Evolutionary conservation across 139 green algal genomes (phyloP).

Genomic region (Pseudopediastrum boryanum): DNA sequence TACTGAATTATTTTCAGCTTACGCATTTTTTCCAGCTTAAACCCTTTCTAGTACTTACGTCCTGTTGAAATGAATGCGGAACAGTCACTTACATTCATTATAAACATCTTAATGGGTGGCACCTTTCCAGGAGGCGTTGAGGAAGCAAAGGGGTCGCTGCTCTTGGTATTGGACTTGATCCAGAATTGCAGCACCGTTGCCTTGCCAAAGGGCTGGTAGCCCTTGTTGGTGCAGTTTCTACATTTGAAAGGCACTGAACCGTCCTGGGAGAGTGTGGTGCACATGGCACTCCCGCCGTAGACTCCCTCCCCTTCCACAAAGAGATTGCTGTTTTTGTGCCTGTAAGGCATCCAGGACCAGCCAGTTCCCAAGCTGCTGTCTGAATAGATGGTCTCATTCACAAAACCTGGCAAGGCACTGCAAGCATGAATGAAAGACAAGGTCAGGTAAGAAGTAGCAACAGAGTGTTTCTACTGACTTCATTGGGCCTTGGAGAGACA

Average conservation of each 20-base stretch:
- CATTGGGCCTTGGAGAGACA: no score
- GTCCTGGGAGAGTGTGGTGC: conserved; percentile 17
- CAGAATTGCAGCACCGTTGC: conserved; percentile 25
- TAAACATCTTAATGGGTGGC: conserved; percentile 33
- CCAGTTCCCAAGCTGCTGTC: conserved; percentile 37
- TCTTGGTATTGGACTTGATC: conserved; percentile 36
- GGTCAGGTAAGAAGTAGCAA: conserved; percentile 8
- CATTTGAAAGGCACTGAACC: conserved; percentile 32
- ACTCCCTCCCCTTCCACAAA: conserved; percentile 28
- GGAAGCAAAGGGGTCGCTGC: conserved; percentile 24
- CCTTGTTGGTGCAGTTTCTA: not conserved
- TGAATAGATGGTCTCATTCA: conserved; percentile 38
- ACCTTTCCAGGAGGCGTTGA: conserved; percentile 1
- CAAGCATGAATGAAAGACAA: conserved; percentile 11
- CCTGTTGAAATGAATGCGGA: no score
- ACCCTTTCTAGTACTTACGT: no score
- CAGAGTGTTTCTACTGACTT: not conserved
- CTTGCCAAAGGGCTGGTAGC: conserved; percentile 42
- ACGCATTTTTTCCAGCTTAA: no score
- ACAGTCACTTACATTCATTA: conserved; percentile 29
- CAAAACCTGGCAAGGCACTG: conserved; percentile 29
- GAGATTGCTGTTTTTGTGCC: conserved; percentile 29
- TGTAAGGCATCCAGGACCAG: conserved; percentile 44
- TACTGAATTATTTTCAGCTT: no score
- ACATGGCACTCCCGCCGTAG: conserved; percentile 38